Evolutionary conservation across 495 filamentous ascomycete genomes (phyloP).

Genomic region (Echria macrotheca): DNA sequence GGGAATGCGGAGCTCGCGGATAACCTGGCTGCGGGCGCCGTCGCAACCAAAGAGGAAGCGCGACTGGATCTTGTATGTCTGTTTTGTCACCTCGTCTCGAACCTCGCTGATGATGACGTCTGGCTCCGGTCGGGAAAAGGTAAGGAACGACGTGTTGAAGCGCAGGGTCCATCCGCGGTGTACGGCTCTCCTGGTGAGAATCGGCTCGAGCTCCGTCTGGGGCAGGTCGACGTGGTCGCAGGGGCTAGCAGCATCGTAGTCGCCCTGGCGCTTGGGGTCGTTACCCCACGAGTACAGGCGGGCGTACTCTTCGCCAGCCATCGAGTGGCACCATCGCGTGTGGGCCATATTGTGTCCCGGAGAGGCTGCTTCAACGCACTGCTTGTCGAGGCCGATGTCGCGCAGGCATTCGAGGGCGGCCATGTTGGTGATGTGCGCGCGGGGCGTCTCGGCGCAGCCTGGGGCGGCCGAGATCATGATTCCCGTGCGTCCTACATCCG

Average conservation of each 20-base stretch:
- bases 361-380: conserved; percentile 31
- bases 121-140: conserved; percentile 21
- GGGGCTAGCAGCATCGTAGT: conserved; percentile 47
- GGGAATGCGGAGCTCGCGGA: conserved; percentile 43
- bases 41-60: conserved; percentile 56
- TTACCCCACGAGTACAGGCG: conserved; percentile 50
- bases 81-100: conserved; percentile 37
- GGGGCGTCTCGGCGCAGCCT: conserved; percentile 46
- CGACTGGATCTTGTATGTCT: conserved; percentile 41
- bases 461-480: conserved; percentile 43
- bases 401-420: conserved; percentile 43
- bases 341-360: conserved; percentile 40
- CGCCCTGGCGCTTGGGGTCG: conserved; percentile 45
- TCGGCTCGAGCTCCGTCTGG: conserved; percentile 49
- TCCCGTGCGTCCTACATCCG: conserved; percentile 45
- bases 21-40: conserved; percentile 48
- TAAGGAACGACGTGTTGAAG: conserved; percentile 39
- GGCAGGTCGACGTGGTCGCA: conserved; percentile 45
- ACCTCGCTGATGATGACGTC: conserved; percentile 35
- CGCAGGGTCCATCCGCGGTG: conserved; percentile 37
- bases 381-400: conserved; percentile 45
- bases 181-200: conserved; percentile 41
- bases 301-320: conserved; percentile 52
- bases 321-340: conserved; percentile 49
- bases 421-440: conserved; percentile 52